phyloP scores from a whole-genome alignment of 257 asterid species.

The Solanum rostratum region DNA sequence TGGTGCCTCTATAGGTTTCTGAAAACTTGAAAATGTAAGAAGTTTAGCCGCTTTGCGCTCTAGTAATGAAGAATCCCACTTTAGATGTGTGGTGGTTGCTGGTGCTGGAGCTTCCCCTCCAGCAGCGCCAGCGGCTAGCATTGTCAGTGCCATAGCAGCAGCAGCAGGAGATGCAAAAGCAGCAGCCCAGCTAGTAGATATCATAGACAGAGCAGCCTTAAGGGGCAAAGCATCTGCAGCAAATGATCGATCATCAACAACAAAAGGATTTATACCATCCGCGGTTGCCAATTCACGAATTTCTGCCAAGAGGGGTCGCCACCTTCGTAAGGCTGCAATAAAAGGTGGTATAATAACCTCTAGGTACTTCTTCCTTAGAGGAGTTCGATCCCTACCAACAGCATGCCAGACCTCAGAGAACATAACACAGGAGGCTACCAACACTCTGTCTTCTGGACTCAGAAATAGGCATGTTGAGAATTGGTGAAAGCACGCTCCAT shows the following conservation, averaged over 20 bases:
- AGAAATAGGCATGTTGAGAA: slow-evolving; percentile 82
- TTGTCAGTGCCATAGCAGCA: slow-evolving; percentile 95
- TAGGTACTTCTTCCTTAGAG: slow-evolving; percentile 82
- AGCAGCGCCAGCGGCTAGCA: slow-evolving; percentile 99
- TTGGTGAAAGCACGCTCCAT: slow-evolving; percentile 93
- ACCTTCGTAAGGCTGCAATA: slow-evolving; percentile 87
- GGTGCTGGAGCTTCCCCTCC: slow-evolving; percentile 81
- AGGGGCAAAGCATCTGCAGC: slow-evolving; percentile 94
- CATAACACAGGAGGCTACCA: slow-evolving; percentile 90
- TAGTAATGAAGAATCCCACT: slow-evolving; percentile 86
- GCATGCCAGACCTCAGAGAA: slow-evolving; percentile 99
- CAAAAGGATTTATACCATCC: slow-evolving; percentile 94
- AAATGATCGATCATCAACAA: slow-evolving; percentile 84
- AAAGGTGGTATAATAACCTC: slow-evolving; percentile 93
- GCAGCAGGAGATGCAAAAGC: slow-evolving; percentile 99
- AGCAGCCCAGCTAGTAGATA: slow-evolving; percentile 98
- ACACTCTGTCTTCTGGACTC: slow-evolving; percentile 90
- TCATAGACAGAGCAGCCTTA: slow-evolving; percentile 98
- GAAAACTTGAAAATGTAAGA: slow-evolving; percentile 91
- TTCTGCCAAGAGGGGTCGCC: slow-evolving; percentile 99
- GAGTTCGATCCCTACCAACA: slow-evolving; percentile 68
- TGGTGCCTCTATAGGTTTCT: slow-evolving; percentile 74
- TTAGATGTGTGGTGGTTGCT: slow-evolving; percentile 52
- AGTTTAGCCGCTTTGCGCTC: slow-evolving; percentile 75
- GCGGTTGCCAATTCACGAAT: slow-evolving; percentile 87